Percentiles rank a stretch among this genome's conserved stretches.
Evolutionary conservation across 1,139 yeast species (phyloP).

Genomic region (Magnusiomyces magnusii): DNA sequence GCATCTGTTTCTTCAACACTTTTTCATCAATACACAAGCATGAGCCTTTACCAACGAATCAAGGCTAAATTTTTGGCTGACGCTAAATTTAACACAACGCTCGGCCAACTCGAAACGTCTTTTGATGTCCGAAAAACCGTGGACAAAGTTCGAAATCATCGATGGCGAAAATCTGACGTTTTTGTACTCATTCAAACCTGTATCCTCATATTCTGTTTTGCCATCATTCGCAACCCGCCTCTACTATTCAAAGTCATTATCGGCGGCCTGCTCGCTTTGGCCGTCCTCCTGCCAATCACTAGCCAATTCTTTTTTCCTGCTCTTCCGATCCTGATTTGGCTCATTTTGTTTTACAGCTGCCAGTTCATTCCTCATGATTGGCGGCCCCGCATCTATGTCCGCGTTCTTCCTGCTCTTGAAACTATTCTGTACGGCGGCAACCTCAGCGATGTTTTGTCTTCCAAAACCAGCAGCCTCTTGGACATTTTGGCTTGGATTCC

Average conservation of each 20-base stretch:
- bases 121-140: conserved; percentile 48
- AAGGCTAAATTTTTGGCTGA: conserved; percentile 37
- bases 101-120: conserved; percentile 54
- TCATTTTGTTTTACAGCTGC: conserved; percentile 72
- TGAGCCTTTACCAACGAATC: conserved; percentile 22
- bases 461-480: conserved; percentile 55
- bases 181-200: conserved; percentile 27
- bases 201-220: conserved; percentile 41
- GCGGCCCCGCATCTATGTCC: conserved; percentile 87
- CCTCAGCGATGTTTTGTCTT: conserved; percentile 76
- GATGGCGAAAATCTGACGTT: conserved; percentile 34
- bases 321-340: conserved; percentile 83
- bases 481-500: conserved; percentile 96
- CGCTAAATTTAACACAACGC: conserved; percentile 47
- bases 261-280: conserved; percentile 30
- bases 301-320: conserved; percentile 83
- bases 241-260: conserved; percentile 33
- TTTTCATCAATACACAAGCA: too few relatives aligned
- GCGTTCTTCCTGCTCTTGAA: conserved; percentile 89
- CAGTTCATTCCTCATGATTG: conserved; percentile 66
- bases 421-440: conserved; percentile 93
- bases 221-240: conserved; percentile 46
- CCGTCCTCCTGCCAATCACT: conserved; percentile 61
- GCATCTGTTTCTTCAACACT: too few relatives aligned
- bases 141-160: conserved; percentile 42